Base-by-base conservation (phyloP, 805 yeast species). In the Candida fluviatilis region DNA sequence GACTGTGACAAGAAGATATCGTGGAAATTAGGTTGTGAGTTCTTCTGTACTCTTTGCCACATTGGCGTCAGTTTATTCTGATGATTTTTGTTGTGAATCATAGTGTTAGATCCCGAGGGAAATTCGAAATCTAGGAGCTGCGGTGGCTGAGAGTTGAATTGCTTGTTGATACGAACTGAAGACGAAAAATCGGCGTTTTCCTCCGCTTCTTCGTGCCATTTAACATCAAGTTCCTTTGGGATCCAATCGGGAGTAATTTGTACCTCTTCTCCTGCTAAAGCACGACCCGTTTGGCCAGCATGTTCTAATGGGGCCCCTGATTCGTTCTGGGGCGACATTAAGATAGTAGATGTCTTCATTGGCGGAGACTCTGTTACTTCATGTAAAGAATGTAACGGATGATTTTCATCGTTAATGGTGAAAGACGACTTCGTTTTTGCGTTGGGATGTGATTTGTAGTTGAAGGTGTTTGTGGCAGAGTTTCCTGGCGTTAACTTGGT, bases 391-490 rank as follows among this genome's bases (percentile, higher is more conserved):
- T 26, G n/a, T 13, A 26, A 26, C n/a, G 29, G 29, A 13, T 26
- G 29, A 13, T 13, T 26, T 12, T 26, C 29, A 26, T 26, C 29
- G 15, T 26, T 26, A 5, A 26, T 26, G 15, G 13, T 12, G 8
- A 64, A 49, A n/a, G 47, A 49, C 5, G 49, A 39, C 44, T 65
- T 68, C 1, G 74, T 62, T 38, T 54, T 60, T 16, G 74, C 74
- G 41, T 66, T 68, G 4, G 73, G 73, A 43, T 65, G 69, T n/a
- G 68, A 59, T 45, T 66, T 68, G 40, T 66, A 60, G 41, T 66
- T 62, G 56, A 68, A 68, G 1, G 74, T 68, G 40, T 68, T 68
- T 16, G 74, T 73, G 15, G 64, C 63, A 1, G 71, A 64, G 4
- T 33, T 33, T 5, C 21, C 17, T 1, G 54, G 3, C 50, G 54